phyloP scores from a whole-genome alignment of 306 rosid genomes.

The Potentilla sterilis region DNA sequence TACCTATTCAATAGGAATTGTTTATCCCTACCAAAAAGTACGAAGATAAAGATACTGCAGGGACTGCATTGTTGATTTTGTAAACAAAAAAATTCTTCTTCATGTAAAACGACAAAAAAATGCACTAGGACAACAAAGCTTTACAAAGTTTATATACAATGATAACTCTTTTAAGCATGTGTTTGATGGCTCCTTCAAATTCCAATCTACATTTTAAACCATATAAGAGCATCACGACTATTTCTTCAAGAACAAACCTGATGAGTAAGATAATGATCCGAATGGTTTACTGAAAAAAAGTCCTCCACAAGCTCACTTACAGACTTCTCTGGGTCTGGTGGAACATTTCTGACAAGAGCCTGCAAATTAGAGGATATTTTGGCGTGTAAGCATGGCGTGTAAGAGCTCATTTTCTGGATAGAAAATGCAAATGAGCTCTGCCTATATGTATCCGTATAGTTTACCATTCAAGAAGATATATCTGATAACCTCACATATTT shows the following conservation, averaged over 20 bases:
- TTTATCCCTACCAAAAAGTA: background rate
- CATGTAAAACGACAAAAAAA: background rate
- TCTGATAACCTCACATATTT: background rate
- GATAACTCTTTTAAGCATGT: background rate
- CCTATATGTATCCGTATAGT: background rate
- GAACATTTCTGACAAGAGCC: slow-evolving; percentile 87
- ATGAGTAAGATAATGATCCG: slow-evolving; percentile 86
- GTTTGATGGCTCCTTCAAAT: slow-evolving; percentile 2
- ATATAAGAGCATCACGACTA: background rate
- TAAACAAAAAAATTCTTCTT: background rate
- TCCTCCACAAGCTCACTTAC: slow-evolving; percentile 93
- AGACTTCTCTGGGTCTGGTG: slow-evolving; percentile 84
- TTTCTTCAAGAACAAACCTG: slow-evolving; percentile 56
- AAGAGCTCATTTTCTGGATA: too few relatives aligned
- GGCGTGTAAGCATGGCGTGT: background rate
- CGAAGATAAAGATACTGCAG: background rate
- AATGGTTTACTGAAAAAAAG: slow-evolving; percentile 93
- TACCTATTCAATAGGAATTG: background rate
- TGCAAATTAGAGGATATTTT: slow-evolving; percentile 35
- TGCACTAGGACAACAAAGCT: background rate
- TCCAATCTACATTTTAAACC: slow-evolving; percentile 9
- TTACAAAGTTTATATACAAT: background rate
- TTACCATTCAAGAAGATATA: background rate
- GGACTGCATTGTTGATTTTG: background rate
- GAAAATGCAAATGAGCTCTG: background rate